Percentiles rank a stretch among this genome's conserved stretches.
These are phyloP conservation scores for Microdochium trichocladiopsis DNA, from an alignment of 2,329 filamentous ascomycete genomes.

Conservation along the genomic window DNA sequence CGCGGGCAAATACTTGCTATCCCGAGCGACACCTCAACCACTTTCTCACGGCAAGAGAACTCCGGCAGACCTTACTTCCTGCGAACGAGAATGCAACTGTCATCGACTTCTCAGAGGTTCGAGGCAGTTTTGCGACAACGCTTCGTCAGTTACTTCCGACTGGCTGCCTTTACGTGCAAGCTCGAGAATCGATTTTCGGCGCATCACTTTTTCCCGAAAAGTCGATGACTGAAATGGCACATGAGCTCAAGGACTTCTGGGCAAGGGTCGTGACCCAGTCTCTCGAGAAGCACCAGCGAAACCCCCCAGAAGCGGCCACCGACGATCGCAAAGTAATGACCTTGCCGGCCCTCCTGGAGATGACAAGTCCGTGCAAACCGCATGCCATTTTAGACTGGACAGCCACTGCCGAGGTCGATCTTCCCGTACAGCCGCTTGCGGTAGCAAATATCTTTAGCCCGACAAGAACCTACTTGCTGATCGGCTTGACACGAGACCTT, in stretches of 20 bases:
- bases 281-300: neutral
- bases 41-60: neutral
- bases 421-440: neutral
- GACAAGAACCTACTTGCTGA: conserved; percentile 24
- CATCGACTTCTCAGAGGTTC: neutral
- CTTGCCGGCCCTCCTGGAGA: neutral
- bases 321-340: neutral
- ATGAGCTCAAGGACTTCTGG: neutral
- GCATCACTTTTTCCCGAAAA: neutral
- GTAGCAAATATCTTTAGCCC: conserved; percentile 1
- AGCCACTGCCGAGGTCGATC: neutral
- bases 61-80: neutral
- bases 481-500: conserved; percentile 34
- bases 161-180: neutral
- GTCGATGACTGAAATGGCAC: neutral
- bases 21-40: neutral
- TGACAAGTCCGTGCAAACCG: neutral
- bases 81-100: neutral
- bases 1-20: neutral
- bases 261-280: neutral
- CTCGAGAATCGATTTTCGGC: neutral
- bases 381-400: neutral
- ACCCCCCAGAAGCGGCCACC: neutral
- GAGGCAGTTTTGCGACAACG: neutral
- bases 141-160: neutral